Percentiles rank a stretch among this genome's conserved stretches.
Evolutionary conservation across 1,284 basidiomycete species (phyloP).

Genomic region (Meira miltonrushii): DNA sequence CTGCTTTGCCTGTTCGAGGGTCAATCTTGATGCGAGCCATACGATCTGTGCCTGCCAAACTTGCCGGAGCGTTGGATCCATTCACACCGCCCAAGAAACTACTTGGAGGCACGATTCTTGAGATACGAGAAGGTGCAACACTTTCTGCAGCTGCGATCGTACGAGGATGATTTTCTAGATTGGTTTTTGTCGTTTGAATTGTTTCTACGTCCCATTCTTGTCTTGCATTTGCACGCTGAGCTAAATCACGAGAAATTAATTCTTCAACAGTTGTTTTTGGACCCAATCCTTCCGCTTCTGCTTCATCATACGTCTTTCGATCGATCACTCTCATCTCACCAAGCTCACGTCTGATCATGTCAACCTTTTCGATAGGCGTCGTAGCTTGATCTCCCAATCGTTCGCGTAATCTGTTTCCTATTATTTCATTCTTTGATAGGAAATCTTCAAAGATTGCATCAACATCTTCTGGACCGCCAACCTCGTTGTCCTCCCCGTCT

Average conservation of each 20-base stretch:
- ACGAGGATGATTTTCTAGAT: slow-evolving; percentile 49
- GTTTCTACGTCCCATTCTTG: slow-evolving; percentile 52
- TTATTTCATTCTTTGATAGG: slow-evolving; percentile 84
- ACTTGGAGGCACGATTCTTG: background rate
- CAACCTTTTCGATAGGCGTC: slow-evolving; percentile 65
- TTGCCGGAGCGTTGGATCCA: slow-evolving; percentile 9
- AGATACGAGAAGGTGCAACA: background rate
- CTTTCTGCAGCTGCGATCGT: slow-evolving; percentile 22
- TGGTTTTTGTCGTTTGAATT: slow-evolving; percentile 47
- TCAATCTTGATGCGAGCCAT: slow-evolving; percentile 42
- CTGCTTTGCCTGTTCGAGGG: slow-evolving; percentile 43
- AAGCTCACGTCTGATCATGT: slow-evolving; percentile 36
- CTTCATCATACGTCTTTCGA: slow-evolving; percentile 26
- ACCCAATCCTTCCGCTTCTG: slow-evolving; percentile 53
- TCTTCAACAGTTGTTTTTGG: slow-evolving; percentile 54
- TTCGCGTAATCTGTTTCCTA: slow-evolving; percentile 72
- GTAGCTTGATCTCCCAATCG: slow-evolving; percentile 36
- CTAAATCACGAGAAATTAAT: slow-evolving; percentile 17
- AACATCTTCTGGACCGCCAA: slow-evolving; percentile 75
- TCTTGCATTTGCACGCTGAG: slow-evolving; percentile 12
- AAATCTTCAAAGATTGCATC: slow-evolving; percentile 89
- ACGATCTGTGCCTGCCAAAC: slow-evolving; percentile 17
- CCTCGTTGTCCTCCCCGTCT: slow-evolving; percentile 62
- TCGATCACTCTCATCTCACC: slow-evolving; percentile 36
- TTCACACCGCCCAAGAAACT: slow-evolving; percentile 10